Conservation (phyloP, 2,329 filamentous ascomycete genomes). For the Arthrobotrys megalospora region DNA sequence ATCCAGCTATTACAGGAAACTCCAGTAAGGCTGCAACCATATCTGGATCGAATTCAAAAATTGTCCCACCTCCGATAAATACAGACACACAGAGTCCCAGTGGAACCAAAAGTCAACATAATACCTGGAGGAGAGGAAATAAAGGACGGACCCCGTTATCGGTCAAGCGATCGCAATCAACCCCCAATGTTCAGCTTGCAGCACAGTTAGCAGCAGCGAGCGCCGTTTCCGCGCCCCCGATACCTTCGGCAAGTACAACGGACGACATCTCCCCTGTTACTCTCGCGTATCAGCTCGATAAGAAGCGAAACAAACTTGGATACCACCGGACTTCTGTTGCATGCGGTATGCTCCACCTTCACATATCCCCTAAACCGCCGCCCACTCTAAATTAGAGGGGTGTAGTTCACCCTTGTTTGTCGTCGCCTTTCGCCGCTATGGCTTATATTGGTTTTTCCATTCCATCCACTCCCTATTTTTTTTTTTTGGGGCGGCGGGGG, state of each 20-base stretch:
- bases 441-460: no score
- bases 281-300: constrained; percentile 71
- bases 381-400: not conserved
- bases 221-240: constrained; percentile 52
- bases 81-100: constrained; percentile 49
- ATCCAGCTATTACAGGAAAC: constrained; percentile 17
- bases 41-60: constrained; percentile 39
- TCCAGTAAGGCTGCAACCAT: constrained; percentile 42
- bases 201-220: constrained; percentile 62
- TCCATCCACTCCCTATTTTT: no score
- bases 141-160: constrained; percentile 58
- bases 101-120: constrained; percentile 56
- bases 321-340: constrained; percentile 96
- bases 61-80: constrained; percentile 55
- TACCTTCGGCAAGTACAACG: constrained; percentile 56
- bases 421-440: no score
- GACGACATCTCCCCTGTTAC: constrained; percentile 59
- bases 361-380: not conserved
- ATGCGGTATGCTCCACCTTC: constrained; percentile 80
- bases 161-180: constrained; percentile 64
- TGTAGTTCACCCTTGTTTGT: no score
- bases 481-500: no score
- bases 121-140: constrained; percentile 58
- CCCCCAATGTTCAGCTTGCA: constrained; percentile 64
- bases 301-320: constrained; percentile 89